Conservation (phyloP, 257 asterid species). For the Vinca minor region DNA sequence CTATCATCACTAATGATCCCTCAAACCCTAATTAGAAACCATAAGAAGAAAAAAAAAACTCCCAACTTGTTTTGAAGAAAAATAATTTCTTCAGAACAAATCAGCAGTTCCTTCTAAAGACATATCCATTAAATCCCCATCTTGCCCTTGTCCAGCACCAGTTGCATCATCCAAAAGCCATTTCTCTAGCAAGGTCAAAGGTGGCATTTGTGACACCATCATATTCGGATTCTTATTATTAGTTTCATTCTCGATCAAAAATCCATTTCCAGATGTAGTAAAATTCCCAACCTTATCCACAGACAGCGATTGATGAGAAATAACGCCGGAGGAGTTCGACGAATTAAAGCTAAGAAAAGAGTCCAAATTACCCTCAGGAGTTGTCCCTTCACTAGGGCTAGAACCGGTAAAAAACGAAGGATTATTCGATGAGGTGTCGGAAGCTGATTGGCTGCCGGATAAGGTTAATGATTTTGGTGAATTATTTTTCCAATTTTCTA, state of each 20-base stretch:
- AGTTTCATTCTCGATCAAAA: conserved; percentile 8
- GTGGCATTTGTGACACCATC: conserved; percentile 41
- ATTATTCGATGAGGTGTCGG: conserved; percentile 22
- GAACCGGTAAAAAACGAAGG: conserved; percentile 22
- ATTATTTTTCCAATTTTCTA: conserved; percentile 57
- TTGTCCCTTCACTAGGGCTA: conserved; percentile 57
- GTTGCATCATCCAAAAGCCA: conserved; percentile 73
- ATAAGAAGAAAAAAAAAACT: neutral
- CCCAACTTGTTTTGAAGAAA: conserved; percentile 10
- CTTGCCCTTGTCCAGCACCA: conserved; percentile 47
- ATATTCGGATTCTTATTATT: conserved; percentile 1
- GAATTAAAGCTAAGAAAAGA: conserved; percentile 40
- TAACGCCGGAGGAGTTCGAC: conserved; percentile 24
- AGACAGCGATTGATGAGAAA: neutral
- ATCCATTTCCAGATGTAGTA: conserved; percentile 20
- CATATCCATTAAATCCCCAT: conserved; percentile 46
- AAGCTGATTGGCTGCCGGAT: conserved; percentile 19
- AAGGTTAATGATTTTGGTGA: conserved; percentile 23
- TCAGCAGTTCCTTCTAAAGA: conserved; percentile 54
- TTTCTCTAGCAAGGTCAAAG: conserved; percentile 62
- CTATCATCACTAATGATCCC: conserved; percentile 3
- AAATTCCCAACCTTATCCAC: conserved; percentile 19
- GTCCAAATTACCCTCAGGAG: conserved; percentile 20
- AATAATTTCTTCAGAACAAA: conserved; percentile 30
- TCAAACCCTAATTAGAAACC: neutral